These are phyloP conservation scores for Exobasidium rhododendri DNA, from an alignment of 1,284 basidiomycete genomes.

Conservation along the genomic window DNA sequence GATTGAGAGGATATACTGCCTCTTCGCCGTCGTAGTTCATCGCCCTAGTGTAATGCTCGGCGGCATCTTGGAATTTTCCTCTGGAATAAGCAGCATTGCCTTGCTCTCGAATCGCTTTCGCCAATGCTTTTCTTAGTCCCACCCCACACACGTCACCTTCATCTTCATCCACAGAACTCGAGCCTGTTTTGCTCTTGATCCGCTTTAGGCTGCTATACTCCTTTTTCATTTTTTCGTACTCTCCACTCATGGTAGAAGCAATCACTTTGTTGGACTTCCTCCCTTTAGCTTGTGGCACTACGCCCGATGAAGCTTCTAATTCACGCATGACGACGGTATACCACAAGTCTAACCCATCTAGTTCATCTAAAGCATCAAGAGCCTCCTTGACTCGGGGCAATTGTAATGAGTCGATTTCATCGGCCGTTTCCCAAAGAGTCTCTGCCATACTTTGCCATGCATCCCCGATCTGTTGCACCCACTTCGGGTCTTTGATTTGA, in stretches of 20 bases:
- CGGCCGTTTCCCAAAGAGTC: slow-evolving; percentile 17
- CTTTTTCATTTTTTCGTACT: slow-evolving; percentile 7
- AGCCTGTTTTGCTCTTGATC: not conserved
- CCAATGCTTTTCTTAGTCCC: slow-evolving; percentile 18
- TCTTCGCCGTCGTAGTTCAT: slow-evolving; percentile 26
- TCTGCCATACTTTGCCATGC: slow-evolving; percentile 23
- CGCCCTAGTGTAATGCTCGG: slow-evolving; percentile 26
- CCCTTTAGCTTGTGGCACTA: not conserved
- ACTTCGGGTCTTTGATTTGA: slow-evolving; percentile 3
- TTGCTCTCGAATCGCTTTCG: slow-evolving; percentile 19
- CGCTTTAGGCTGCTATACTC: not conserved
- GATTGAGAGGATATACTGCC: slow-evolving; percentile 26
- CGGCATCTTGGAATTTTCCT: slow-evolving; percentile 12
- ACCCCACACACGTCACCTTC: slow-evolving; percentile 9
- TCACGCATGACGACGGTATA: slow-evolving; percentile 25
- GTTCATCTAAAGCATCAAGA: slow-evolving; percentile 1
- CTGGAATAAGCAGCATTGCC: slow-evolving; percentile 19
- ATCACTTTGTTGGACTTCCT: not conserved
- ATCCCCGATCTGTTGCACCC: slow-evolving; percentile 10
- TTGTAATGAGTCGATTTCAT: slow-evolving; percentile 19
- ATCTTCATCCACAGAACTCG: not conserved
- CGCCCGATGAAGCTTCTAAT: slow-evolving; percentile 8
- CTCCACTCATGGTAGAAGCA: not conserved
- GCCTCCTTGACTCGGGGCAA: slow-evolving; percentile 17
- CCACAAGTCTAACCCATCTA: slow-evolving; percentile 27